These are phyloP conservation scores for Aspergillus unguis DNA, from an alignment of 2,329 filamentous ascomycete genomes.

Conservation along the genomic window DNA sequence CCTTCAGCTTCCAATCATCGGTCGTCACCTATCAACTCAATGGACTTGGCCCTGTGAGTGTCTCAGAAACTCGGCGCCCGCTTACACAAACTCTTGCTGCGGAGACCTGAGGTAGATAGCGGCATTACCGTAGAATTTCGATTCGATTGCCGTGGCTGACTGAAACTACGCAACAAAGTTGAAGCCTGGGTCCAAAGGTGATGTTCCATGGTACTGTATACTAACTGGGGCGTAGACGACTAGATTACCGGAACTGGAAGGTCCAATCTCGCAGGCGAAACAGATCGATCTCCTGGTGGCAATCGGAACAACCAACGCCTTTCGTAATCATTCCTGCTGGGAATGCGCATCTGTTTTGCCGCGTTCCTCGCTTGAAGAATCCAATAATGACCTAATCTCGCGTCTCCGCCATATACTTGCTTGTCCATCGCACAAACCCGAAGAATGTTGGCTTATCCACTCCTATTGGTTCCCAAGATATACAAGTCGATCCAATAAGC, in stretches of 20 bases:
- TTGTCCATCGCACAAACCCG: not conserved
- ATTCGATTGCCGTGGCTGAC: too few relatives aligned
- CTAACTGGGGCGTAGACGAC: not conserved
- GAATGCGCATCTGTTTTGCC: too few relatives aligned
- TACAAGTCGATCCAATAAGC: not conserved
- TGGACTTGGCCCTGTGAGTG: too few relatives aligned
- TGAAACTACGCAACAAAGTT: too few relatives aligned
- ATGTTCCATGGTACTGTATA: slow-evolving; percentile 17
- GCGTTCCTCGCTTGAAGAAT: not conserved
- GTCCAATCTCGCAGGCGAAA: not conserved
- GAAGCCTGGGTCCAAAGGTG: too few relatives aligned
- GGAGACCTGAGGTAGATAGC: too few relatives aligned
- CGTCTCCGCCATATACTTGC: not conserved
- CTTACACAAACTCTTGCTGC: too few relatives aligned
- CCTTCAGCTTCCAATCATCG: not conserved
- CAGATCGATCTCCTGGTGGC: not conserved
- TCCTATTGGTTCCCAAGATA: slow-evolving; percentile 1
- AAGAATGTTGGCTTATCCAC: not conserved
- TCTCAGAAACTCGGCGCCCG: too few relatives aligned
- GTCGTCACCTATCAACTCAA: too few relatives aligned
- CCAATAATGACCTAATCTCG: not conserved
- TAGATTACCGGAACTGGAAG: slow-evolving; percentile 10
- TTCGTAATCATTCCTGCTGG: not conserved
- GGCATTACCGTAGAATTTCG: too few relatives aligned
- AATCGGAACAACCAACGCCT: not conserved